These are phyloP conservation scores for Eimeria necatrix DNA, from an alignment of 169 alveolate species.

Conservation along the genomic window DNA sequence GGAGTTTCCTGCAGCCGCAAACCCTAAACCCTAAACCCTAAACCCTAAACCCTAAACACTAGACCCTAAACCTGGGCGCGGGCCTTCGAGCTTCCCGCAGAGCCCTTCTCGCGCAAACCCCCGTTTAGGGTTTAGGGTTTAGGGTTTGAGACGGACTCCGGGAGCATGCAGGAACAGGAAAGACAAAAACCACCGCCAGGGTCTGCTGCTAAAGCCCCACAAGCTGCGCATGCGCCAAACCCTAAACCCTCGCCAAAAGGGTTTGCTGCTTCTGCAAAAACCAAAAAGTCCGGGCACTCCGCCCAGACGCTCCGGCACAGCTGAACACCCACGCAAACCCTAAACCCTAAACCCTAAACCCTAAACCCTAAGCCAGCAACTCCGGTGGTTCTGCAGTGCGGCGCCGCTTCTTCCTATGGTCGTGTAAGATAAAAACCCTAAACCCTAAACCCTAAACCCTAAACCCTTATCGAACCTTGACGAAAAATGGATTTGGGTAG, in stretches of 20 bases:
- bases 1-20: constrained; percentile 20
- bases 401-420: background rate
- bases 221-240: background rate
- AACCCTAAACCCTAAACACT: constrained; percentile 28
- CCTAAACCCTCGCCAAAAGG: constrained; percentile 3
- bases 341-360: background rate
- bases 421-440: background rate
- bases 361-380: background rate
- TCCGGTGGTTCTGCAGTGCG: background rate
- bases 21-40: constrained; percentile 26
- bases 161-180: background rate
- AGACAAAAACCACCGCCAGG: background rate
- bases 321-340: background rate
- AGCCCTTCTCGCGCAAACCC: background rate
- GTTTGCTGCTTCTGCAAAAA: constrained; percentile 87
- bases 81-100: background rate
- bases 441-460: constrained; percentile 51
- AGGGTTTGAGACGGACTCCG: constrained; percentile 20
- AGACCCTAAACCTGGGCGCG: background rate
- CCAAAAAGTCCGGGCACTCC: constrained; percentile 89
- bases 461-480: constrained; percentile 80
- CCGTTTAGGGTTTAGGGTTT: constrained; percentile 37
- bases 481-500: constrained; percentile 91
- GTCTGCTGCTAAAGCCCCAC: background rate
- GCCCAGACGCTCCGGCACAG: constrained; percentile 90